Conservation (phyloP, 129 eudicot species). For the Logfia minima region DNA sequence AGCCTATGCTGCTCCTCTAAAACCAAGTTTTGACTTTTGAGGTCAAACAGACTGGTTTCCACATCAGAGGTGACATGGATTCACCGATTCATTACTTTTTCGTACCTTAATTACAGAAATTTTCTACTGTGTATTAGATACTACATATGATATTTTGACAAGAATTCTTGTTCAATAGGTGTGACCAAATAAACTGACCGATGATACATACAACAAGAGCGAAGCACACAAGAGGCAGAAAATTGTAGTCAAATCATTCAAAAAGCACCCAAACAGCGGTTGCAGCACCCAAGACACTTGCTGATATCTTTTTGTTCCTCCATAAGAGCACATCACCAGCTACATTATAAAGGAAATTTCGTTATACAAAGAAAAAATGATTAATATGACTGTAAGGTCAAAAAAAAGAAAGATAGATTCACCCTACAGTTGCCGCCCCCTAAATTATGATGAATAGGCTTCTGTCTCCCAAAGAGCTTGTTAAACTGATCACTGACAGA, state of each 20-base stretch:
- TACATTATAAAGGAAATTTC: conserved; percentile 23
- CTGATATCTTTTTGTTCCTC: conserved; percentile 97
- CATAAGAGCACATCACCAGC: conserved; percentile 95
- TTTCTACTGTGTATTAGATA: background rate
- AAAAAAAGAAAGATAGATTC: conserved; percentile 1
- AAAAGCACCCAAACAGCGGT: conserved; percentile 87
- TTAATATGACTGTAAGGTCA: background rate
- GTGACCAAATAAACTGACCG: conserved; percentile 69
- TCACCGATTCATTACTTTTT: background rate
- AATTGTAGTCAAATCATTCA: conserved; percentile 87
- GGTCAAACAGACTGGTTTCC: conserved; percentile 8
- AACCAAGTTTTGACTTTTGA: background rate
- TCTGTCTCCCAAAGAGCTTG: conserved; percentile 82
- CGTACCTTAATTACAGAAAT: background rate
- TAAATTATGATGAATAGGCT: conserved; percentile 66
- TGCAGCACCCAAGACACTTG: conserved; percentile 58
- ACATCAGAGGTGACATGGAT: conserved; percentile 3
- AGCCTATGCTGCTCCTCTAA: background rate
- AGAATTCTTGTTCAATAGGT: conserved; percentile 47
- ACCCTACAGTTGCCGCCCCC: conserved; percentile 88
- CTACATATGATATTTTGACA: background rate
- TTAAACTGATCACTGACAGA: conserved; percentile 55
- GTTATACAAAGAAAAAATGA: background rate
- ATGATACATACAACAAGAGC: conserved; percentile 52
- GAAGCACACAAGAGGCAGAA: conserved; percentile 67